Evolutionary conservation across 2,329 filamentous ascomycete species (phyloP), one percentile per base, ranked within the genome.

Genomic region (Diaporthe destruens): DNA sequence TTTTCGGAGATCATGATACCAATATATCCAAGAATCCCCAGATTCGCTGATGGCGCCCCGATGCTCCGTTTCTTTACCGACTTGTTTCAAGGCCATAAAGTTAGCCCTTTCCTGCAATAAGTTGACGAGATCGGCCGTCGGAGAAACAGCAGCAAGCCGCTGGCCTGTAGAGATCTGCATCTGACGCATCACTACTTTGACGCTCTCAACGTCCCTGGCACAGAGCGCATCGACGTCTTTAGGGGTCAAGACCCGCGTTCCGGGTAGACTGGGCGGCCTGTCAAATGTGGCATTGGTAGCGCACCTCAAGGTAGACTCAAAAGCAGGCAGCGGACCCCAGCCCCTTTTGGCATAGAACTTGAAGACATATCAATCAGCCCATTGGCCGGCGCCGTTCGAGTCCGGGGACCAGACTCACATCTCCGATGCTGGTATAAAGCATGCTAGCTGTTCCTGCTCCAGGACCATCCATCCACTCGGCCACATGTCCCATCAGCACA

Each of bases 311-410:
- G 18, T 39, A 25, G 61, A 66, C 29, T 66, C 61, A 3, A 66
- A 39, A 39, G 61, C 61, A 29, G 61, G 42, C 0, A 53, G 47
- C 14, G 61, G 47, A 6, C 11, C 11, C 61, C 61, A 66, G 14
- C 61, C 61, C 32, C 61, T 66, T 36, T 66, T 66, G n/a, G 61
- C 12, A 14, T 66, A 66, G 9, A 53, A 66, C 61, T 66, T 66
- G n/a, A 14, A 32, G 4, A 36, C 3, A 3, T 20, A 53, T 66
- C 61, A 66, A 29, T 65, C 59, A 65, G 61, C 16, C 18, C 16
- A 14, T 53, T 20, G n/a, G 2, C 8, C 14, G 18, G 5, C 7
- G 34, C 29, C 18, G 6, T 66, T 12, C 1, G 16, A 32, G 32
- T 66, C 6, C 1, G n/a, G 47, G 32, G 14, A 3, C 6, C 32